Base-by-base conservation (phyloP, 1,284 basidiomycete species). In the Vanrija pseudolonga region DNA sequence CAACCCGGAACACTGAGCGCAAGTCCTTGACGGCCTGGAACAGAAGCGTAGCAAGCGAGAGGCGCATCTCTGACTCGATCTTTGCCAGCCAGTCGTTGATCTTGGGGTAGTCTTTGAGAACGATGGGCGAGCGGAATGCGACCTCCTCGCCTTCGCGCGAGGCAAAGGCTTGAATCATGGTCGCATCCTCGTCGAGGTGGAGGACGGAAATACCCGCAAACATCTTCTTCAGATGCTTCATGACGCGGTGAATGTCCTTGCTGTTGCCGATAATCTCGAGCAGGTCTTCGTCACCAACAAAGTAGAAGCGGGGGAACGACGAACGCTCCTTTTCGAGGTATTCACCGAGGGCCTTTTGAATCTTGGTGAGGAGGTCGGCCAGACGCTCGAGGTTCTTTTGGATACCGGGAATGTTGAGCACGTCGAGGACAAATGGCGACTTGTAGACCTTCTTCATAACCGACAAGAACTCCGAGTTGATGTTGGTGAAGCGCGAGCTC, bases 381-480 rank as follows among this genome's bases (percentile, higher is more conserved):
- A 99, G 84, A 58, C 96, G 91, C 76, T 99, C 97, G 59, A 99
- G 80, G 62, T 89, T 93, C 79, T 98, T 98, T 78, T 98, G 94
- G 51, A 98, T 89, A 40, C 89, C 90, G 51, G 87, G 88, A 56
- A 98, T 97, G 72, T 94, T 93, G 82, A 98, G 85, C 48, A 99
- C 94, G 64, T 99, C 96, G 50, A 98, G 80, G 40, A 98, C 88
- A 71, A 96, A 96, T 0, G 96, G 94, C 18, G 95, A 97, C 78
- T 98, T 98, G 84, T 94, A 93, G 57, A 98, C 96, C 76, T 95
- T 96, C 80, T 98, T 98, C 94, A 99, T 98, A 61, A 98, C 90
- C 0, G 91, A 87, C 53, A 98, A 81, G 79, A 99, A 99, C 73
- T 99, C 96, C 44, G 91, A 86, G 76, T 98, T 98, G 83, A 99